Base-by-base conservation (phyloP, 2,329 filamentous ascomycete species). In the Xylaria sp. region DNA sequence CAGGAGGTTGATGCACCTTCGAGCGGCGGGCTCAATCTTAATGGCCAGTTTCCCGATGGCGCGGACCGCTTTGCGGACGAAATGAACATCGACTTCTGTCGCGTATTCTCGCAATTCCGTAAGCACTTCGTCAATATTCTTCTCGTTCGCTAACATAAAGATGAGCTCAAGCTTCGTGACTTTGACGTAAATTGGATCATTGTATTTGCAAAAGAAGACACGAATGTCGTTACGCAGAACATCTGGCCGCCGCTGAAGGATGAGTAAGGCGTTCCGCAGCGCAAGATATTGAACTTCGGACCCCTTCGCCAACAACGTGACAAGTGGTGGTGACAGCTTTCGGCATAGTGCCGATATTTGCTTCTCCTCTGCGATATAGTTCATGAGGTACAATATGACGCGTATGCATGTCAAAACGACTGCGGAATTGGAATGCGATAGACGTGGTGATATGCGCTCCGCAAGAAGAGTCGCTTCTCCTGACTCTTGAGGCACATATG, bases 181-280 rank as follows among this genome's bases (percentile, higher is more conserved):
- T 78, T 99, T 99, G 79, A 99, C 95, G 76, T 98, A 99, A 67
- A 99, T 99, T 0, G 95, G 95, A 74, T 99, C 95, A 76, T 99
- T 99, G 79, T 99, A 99, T 83, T 99, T 99, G 87, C 95, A 99
- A 79, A 99, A 99, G 80, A 99, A 99, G 33, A 99, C 95, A 49
- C 95, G 88, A 66, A 99, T 98, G 77, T 99, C 95, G 77, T 97
- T 98, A 67, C 93, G 88, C 57, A 99, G 79, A 8, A 99, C 94
- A 73, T 98, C 95, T 0, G 95, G 95, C 59, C 94, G 86, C 71
- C 94, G 86, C 76, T 99, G 95, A 55, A 99, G 82, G 69, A 99
- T 99, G 14, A 99, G 83, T 2, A 99, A 84, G 0, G 95, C 95
- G 74, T 99, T 99, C 66, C 95, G 86, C 17, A 99, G 84, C 0